Percentiles rank a stretch among this genome's conserved stretches.
Evolutionary conservation across 2,329 filamentous ascomycete genomes (phyloP).

Genomic region (Cladophialophora yegresii): DNA sequence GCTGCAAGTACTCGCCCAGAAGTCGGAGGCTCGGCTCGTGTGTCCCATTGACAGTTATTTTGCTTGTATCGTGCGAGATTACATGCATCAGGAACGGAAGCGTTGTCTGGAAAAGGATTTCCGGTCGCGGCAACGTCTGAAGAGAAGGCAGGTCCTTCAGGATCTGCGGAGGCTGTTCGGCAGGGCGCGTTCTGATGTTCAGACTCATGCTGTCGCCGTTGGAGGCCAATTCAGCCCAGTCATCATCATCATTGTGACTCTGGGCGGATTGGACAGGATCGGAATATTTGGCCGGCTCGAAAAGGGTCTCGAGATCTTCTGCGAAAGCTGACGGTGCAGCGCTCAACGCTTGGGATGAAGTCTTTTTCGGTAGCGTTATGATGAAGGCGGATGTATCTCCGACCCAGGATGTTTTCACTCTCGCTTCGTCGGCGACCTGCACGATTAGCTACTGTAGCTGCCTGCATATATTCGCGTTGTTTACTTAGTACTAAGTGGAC

Average conservation of each 20-base stretch:
- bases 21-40: slow-evolving; percentile 21
- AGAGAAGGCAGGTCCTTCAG: slow-evolving; percentile 11
- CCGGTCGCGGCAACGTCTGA: slow-evolving; percentile 16
- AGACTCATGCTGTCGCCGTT: slow-evolving; percentile 5
- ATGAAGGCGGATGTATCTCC: slow-evolving; percentile 2
- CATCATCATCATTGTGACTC: slow-evolving; percentile 12
- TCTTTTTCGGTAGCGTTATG: slow-evolving; percentile 6
- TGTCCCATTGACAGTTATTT: slow-evolving; percentile 15
- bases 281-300: not conserved
- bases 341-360: not conserved
- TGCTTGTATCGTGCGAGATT: slow-evolving; percentile 1
- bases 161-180: not conserved
- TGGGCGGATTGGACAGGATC: not conserved
- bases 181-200: not conserved
- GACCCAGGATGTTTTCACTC: slow-evolving; percentile 11
- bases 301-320: slow-evolving; percentile 15
- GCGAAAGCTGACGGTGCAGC: not conserved
- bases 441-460: not conserved
- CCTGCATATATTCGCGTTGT: not conserved
- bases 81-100: slow-evolving; percentile 17
- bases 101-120: slow-evolving; percentile 15
- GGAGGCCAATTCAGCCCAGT: slow-evolving; percentile 15
- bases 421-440: slow-evolving; percentile 4
- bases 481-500: not conserved
- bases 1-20: slow-evolving; percentile 16